Conservation (phyloP, 1,284 basidiomycete species). For the Sanghuangporus sanghuang region DNA sequence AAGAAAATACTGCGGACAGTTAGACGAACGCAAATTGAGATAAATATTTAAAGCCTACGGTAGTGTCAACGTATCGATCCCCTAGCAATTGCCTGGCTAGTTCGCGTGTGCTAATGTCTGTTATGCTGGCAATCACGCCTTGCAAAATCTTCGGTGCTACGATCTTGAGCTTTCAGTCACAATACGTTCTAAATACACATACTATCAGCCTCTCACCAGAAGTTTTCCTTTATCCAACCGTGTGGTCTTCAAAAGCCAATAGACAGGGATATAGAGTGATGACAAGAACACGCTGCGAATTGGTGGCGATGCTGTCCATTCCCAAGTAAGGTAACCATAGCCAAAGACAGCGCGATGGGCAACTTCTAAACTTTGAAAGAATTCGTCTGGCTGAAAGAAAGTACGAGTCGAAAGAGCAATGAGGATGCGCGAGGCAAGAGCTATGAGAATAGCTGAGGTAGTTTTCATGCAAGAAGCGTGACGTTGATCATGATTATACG, state of each 20-base stretch:
- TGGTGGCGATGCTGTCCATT: constrained; percentile 76
- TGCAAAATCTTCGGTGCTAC: constrained; percentile 75
- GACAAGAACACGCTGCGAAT: constrained; percentile 74
- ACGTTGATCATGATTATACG: not conserved
- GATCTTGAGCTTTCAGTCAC: constrained; percentile 38
- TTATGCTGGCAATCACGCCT: constrained; percentile 73
- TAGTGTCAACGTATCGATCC: constrained; percentile 49
- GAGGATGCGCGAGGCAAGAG: constrained; percentile 44
- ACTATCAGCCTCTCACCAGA: constrained; percentile 41
- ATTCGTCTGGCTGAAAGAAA: constrained; percentile 98
- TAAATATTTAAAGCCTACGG: constrained; percentile 44
- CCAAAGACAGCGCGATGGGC: constrained; percentile 89
- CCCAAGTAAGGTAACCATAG: constrained; percentile 93
- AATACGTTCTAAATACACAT: not conserved
- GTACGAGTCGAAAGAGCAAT: constrained; percentile 73
- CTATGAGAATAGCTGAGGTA: constrained; percentile 23
- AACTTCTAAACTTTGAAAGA: constrained; percentile 92
- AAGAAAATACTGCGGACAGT: constrained; percentile 60
- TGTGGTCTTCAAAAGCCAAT: constrained; percentile 59
- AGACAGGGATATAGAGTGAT: constrained; percentile 73
- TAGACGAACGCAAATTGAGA: not conserved
- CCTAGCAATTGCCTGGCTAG: constrained; percentile 63
- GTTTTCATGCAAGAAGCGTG: constrained; percentile 5
- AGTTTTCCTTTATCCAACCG: constrained; percentile 46
- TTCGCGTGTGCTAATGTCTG: constrained; percentile 71